Evolutionary conservation across 1,284 basidiomycete species (phyloP).

Genomic region (Moesziomyces antarcticus): DNA sequence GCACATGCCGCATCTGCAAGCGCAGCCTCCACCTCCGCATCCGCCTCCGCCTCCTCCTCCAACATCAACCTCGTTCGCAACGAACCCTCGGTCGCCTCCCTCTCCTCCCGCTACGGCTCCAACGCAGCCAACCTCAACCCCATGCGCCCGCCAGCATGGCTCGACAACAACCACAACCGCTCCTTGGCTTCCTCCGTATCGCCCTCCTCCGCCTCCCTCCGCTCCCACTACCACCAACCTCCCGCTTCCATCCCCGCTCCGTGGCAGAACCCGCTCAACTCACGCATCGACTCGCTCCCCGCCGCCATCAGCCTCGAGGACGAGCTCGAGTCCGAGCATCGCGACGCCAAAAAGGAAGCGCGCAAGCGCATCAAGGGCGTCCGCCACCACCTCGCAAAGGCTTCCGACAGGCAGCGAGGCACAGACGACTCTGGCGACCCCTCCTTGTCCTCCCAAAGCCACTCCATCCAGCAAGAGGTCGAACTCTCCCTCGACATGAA

Average conservation of each 20-base stretch:
- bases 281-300: slow-evolving; percentile 27
- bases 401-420: slow-evolving; percentile 8
- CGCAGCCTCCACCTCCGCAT: slow-evolving; percentile 8
- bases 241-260: slow-evolving; percentile 10
- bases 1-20: neutral
- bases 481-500: slow-evolving; percentile 76
- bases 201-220: slow-evolving; percentile 30
- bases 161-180: slow-evolving; percentile 29
- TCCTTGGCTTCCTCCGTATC: slow-evolving; percentile 19
- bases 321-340: slow-evolving; percentile 34
- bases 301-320: slow-evolving; percentile 42
- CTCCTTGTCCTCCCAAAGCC: slow-evolving; percentile 24
- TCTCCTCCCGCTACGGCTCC: slow-evolving; percentile 39
- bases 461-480: slow-evolving; percentile 45
- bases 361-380: slow-evolving; percentile 47
- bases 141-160: slow-evolving; percentile 42
- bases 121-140: slow-evolving; percentile 38
- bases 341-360: slow-evolving; percentile 27
- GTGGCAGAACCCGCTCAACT: slow-evolving; percentile 27
- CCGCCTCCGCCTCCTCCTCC: slow-evolving; percentile 17
- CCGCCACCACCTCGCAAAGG: slow-evolving; percentile 42
- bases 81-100: slow-evolving; percentile 31
- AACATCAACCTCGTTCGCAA: slow-evolving; percentile 21
- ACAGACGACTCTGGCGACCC: slow-evolving; percentile 30
- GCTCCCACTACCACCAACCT: slow-evolving; percentile 28